Conservation (phyloP, 768 basidiomycete species). For the Lactifluus piperatus region DNA sequence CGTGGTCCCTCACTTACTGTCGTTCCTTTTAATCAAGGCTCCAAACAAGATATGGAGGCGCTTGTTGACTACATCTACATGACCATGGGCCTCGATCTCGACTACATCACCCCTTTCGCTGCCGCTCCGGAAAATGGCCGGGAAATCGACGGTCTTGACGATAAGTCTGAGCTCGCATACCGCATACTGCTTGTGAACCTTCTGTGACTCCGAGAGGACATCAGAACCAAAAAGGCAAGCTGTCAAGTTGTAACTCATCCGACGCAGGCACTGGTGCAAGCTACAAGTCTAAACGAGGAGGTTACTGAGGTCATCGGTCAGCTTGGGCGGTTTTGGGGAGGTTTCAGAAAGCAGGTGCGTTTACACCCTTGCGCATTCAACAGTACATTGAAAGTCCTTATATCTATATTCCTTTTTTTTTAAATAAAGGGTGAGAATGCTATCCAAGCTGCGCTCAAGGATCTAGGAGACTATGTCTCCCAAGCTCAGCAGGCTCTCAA, state of each 20-base stretch:
- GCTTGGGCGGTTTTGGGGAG: constrained; percentile 82
- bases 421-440: constrained; percentile 74
- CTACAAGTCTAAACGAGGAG: constrained; percentile 72
- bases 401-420: neutral
- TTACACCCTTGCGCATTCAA: neutral
- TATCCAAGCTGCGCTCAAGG: constrained; percentile 61
- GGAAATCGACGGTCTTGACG: constrained; percentile 98
- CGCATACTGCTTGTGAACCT: constrained; percentile 98
- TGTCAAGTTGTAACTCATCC: constrained; percentile 95
- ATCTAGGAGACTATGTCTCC: constrained; percentile 59
- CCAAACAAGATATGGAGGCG: constrained; percentile 97
- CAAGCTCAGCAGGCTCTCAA: constrained; percentile 74
- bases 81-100: constrained; percentile 90
- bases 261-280: too few species aligned
- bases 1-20: constrained; percentile 97
- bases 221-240: constrained; percentile 97
- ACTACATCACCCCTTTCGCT: constrained; percentile 98
- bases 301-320: constrained; percentile 83
- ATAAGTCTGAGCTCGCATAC: constrained; percentile 95
- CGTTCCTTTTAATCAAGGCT: constrained; percentile 98
- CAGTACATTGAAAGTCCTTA: neutral
- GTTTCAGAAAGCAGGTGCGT: constrained; percentile 79
- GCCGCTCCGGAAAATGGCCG: constrained; percentile 98
- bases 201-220: constrained; percentile 89
- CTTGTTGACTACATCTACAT: constrained; percentile 98